Conservation (phyloP, 257 asterid species). For the Striga asiatica region DNA sequence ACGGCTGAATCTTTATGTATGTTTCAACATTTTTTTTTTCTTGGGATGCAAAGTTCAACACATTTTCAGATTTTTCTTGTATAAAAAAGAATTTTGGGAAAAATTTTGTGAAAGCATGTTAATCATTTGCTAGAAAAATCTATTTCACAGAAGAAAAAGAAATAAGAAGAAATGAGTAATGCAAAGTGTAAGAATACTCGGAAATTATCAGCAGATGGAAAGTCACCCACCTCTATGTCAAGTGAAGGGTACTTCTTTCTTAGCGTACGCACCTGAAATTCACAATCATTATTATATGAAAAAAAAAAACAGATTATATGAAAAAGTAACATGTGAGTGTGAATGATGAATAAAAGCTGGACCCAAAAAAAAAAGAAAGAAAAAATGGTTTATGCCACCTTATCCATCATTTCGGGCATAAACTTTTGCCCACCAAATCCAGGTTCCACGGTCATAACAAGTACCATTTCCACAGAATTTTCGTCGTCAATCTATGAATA, state of each 20-base stretch:
- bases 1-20: not conserved
- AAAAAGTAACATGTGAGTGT: not conserved
- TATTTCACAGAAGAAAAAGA: not conserved
- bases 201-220: not conserved
- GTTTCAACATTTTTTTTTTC: too few species aligned
- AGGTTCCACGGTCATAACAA: constrained; percentile 94
- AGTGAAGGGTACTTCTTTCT: constrained; percentile 64
- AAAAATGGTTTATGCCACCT: too few species aligned
- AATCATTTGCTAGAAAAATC: not conserved
- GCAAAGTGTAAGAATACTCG: not conserved
- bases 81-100: not conserved
- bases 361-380: too few species aligned
- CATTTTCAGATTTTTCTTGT: too few species aligned
- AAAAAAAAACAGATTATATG: not conserved
- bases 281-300: not conserved
- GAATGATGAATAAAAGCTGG: not conserved
- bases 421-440: constrained; percentile 98
- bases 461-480: constrained; percentile 73
- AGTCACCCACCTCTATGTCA: constrained; percentile 77
- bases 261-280: constrained; percentile 47
- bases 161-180: not conserved
- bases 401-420: constrained; percentile 91
- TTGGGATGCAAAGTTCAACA: too few species aligned
- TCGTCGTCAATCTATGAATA: constrained; percentile 47
- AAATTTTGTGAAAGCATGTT: not conserved